These are phyloP conservation scores for Rheum nobile DNA, from an alignment of 148 eudicot species.

Conservation along the genomic window DNA sequence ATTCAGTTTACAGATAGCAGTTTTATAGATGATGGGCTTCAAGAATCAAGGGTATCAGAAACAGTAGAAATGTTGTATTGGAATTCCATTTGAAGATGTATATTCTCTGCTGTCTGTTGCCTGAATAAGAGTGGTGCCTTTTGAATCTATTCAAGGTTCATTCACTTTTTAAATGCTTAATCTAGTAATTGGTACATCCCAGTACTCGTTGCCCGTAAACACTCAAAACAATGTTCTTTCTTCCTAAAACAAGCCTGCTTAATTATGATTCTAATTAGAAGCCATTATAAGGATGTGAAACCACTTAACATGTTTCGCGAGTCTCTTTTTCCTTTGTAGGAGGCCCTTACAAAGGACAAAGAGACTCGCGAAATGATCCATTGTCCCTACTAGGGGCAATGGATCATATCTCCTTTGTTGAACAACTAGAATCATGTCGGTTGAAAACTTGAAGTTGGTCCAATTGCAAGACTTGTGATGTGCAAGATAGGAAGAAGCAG, in stretches of 20 bases:
- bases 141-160: neutral
- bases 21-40: neutral
- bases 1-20: neutral
- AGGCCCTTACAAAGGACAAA: too few species aligned
- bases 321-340: neutral
- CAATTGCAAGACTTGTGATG: too few species aligned
- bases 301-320: neutral
- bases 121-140: neutral
- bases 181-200: neutral
- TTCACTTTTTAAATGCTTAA: too few species aligned
- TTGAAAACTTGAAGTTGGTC: too few species aligned
- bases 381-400: too few species aligned
- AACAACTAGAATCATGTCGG: too few species aligned
- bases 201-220: neutral
- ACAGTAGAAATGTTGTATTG: neutral
- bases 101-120: neutral
- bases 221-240: conserved; percentile 4
- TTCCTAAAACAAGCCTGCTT: neutral
- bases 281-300: neutral
- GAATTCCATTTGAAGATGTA: conserved; percentile 4
- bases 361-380: too few species aligned
- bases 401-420: too few species aligned
- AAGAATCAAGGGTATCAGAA: neutral
- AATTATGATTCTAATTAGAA: neutral
- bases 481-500: too few species aligned